Percentiles rank a stretch among this genome's conserved stretches.
phyloP scores from a whole-genome alignment of 2,329 filamentous ascomycete genomes.

The Macrophomina phaseolina region DNA sequence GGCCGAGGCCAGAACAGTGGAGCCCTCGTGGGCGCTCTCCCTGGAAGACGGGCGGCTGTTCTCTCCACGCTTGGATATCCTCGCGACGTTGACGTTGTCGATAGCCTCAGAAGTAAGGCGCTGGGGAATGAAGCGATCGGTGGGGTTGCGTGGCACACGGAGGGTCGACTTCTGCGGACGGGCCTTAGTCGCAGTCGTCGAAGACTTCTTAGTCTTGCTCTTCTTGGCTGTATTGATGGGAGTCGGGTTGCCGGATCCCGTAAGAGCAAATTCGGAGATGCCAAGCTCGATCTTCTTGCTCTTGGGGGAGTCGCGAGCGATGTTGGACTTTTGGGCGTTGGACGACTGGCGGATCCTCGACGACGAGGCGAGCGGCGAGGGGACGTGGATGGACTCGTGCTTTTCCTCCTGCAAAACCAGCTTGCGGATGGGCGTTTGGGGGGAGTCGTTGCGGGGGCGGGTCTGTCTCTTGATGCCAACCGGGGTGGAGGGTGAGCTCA shows the following conservation, averaged over 20 bases:
- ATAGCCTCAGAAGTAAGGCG: slow-evolving; percentile 88
- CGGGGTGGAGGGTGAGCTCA: slow-evolving; percentile 26
- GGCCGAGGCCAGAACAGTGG: slow-evolving; percentile 76
- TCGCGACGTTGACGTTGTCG: slow-evolving; percentile 71
- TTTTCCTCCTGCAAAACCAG: slow-evolving; percentile 28
- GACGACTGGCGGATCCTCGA: slow-evolving; percentile 24
- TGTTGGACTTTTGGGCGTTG: slow-evolving; percentile 94
- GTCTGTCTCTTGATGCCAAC: slow-evolving; percentile 27
- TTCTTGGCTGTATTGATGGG: slow-evolving; percentile 56
- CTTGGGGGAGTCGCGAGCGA: slow-evolving; percentile 74
- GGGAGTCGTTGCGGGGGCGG: slow-evolving; percentile 19
- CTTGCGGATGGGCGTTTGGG: slow-evolving; percentile 26
- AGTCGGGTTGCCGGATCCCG: slow-evolving; percentile 72
- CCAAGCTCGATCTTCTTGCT: slow-evolving; percentile 90
- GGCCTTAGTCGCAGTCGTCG: slow-evolving; percentile 43
- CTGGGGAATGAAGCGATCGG: slow-evolving; percentile 96
- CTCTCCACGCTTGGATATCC: slow-evolving; percentile 34
- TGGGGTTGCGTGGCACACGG: slow-evolving; percentile 65
- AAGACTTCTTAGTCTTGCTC: slow-evolving; percentile 55
- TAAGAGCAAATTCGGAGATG: slow-evolving; percentile 89
- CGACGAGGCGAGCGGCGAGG: slow-evolving; percentile 23
- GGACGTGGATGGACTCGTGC: slow-evolving; percentile 25
- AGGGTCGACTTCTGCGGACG: slow-evolving; percentile 25
- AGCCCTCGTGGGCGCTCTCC: slow-evolving; percentile 71
- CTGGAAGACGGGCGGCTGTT: slow-evolving; percentile 74